These are phyloP conservation scores for Tricholoma sp. DNA, from an alignment of 768 basidiomycete genomes.

Conservation along the genomic window DNA sequence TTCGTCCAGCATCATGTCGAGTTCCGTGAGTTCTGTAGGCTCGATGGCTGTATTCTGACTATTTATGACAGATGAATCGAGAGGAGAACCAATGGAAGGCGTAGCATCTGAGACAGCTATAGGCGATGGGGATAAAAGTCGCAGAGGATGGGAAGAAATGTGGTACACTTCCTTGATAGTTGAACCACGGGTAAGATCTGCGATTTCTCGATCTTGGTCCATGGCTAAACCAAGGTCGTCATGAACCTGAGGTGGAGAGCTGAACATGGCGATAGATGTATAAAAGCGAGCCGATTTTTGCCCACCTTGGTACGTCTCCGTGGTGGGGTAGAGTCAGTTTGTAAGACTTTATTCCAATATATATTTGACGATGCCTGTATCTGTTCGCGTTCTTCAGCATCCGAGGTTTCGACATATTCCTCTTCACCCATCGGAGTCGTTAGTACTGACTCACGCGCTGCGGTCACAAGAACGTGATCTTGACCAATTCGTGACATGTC, in stretches of 20 bases:
- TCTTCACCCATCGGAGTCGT: slow-evolving; percentile 25
- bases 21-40: background rate
- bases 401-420: slow-evolving; percentile 59
- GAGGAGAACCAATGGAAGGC: background rate
- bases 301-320: slow-evolving; percentile 14
- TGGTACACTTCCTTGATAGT: background rate
- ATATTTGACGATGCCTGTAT: slow-evolving; percentile 17
- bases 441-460: background rate
- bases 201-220: background rate
- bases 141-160: background rate
- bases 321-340: slow-evolving; percentile 17
- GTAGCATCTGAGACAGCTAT: background rate
- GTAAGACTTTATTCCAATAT: background rate
- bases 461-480: background rate
- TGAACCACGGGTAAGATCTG: background rate
- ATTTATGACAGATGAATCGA: background rate
- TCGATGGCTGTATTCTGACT: background rate
- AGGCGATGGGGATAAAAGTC: background rate
- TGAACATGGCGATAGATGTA: background rate
- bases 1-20: slow-evolving; percentile 8
- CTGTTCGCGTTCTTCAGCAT: slow-evolving; percentile 53
- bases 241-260: background rate
- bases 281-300: background rate
- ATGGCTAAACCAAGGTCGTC: background rate
- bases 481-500: too few species aligned